Percentiles rank a stretch among this genome's conserved stretches.
Conservation (phyloP, 2,329 filamentous ascomycete species). For the Aspergillus sp. region DNA sequence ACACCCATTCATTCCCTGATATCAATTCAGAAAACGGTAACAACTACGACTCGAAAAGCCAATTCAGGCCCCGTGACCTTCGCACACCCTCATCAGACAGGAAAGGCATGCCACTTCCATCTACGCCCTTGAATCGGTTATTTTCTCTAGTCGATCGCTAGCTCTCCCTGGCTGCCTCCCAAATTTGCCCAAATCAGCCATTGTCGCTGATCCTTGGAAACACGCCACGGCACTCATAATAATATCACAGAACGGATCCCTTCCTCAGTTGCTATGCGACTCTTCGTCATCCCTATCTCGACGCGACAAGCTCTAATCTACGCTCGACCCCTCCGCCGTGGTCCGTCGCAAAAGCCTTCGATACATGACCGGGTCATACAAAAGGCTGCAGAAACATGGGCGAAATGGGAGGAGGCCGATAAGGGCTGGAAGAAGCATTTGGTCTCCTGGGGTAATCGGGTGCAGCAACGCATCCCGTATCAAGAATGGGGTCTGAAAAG, state of each 20-base stretch:
- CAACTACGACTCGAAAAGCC: background rate
- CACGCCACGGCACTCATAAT: background rate
- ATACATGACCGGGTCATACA: slow-evolving; percentile 68
- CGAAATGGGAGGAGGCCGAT: slow-evolving; percentile 81
- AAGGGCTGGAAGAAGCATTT: slow-evolving; percentile 85
- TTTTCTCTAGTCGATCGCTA: slow-evolving; percentile 25
- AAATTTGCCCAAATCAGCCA: slow-evolving; percentile 10
- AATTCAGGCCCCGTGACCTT: background rate
- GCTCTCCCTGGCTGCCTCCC: slow-evolving; percentile 14
- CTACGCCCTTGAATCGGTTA: slow-evolving; percentile 19
- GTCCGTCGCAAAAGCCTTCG: slow-evolving; percentile 56
- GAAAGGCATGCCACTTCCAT: slow-evolving; percentile 27
- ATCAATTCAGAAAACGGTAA: background rate
- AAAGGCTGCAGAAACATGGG: slow-evolving; percentile 77
- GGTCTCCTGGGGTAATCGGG: slow-evolving; percentile 81
- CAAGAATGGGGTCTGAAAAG: slow-evolving; percentile 99
- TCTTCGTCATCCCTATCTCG: slow-evolving; percentile 91
- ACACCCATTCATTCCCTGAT: background rate
- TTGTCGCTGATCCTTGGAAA: slow-evolving; percentile 4
- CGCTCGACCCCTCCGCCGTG: slow-evolving; percentile 71
- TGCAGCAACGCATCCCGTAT: slow-evolving; percentile 84
- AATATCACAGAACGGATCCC: background rate
- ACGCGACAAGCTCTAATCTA: slow-evolving; percentile 89
- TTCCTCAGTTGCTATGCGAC: slow-evolving; percentile 65
- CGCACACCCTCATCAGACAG: background rate